Conservation (phyloP, 1,284 basidiomycete genomes). For the Naganishia cerealis region DNA sequence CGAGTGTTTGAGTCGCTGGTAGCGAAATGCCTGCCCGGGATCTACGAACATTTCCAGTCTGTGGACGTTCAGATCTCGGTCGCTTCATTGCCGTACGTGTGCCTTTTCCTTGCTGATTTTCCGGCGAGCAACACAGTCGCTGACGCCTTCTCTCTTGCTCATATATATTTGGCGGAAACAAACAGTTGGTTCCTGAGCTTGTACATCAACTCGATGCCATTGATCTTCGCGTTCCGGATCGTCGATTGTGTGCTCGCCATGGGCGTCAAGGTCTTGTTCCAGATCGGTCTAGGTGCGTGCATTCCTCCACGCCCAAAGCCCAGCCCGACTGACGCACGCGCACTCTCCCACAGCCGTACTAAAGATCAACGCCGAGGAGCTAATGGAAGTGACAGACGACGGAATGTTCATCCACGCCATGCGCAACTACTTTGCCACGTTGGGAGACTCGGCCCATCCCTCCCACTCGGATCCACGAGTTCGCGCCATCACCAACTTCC, state of each 20-base stretch:
- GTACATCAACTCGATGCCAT: slow-evolving; percentile 98
- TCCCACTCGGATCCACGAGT: slow-evolving; percentile 82
- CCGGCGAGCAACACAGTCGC: no score
- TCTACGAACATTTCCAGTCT: slow-evolving; percentile 86
- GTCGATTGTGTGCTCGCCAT: slow-evolving; percentile 99
- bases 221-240: slow-evolving; percentile 97
- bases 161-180: not conserved
- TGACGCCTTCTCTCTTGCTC: not conserved
- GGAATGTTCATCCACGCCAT: slow-evolving; percentile 94
- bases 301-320: not conserved
- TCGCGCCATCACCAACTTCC: slow-evolving; percentile 94
- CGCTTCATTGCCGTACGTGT: slow-evolving; percentile 73
- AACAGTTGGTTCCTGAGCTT: slow-evolving; percentile 85
- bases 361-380: slow-evolving; percentile 94
- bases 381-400: slow-evolving; percentile 94
- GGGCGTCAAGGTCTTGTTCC: slow-evolving; percentile 97
- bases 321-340: slow-evolving; percentile 4
- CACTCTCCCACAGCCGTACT: slow-evolving; percentile 76
- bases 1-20: slow-evolving; percentile 98
- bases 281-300: slow-evolving; percentile 58
- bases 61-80: slow-evolving; percentile 97
- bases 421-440: slow-evolving; percentile 88
- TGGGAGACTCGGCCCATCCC: slow-evolving; percentile 94
- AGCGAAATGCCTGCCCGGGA: slow-evolving; percentile 80
- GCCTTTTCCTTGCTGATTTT: not conserved